Evolutionary conservation across 2,329 filamentous ascomycete genomes (phyloP).

Genomic region (Epichloe aotearoae): DNA sequence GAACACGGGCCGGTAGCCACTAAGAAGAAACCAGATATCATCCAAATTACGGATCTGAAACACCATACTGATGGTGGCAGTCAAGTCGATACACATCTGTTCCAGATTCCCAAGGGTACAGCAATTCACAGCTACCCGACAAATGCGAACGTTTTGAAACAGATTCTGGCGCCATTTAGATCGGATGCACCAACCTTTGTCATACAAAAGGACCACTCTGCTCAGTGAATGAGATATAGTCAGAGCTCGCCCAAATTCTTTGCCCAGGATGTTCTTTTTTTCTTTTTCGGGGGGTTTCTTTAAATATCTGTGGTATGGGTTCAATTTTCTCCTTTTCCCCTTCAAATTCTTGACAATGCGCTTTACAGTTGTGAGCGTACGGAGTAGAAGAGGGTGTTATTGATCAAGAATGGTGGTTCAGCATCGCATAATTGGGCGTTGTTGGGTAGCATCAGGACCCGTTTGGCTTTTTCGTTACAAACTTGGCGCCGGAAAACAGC

Average conservation of each 20-base stretch:
- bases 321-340: background rate
- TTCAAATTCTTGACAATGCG: background rate
- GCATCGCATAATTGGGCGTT: background rate
- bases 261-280: background rate
- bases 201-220: background rate
- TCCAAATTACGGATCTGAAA: conserved; percentile 9
- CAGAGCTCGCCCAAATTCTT: background rate
- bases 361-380: background rate
- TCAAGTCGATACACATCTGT: background rate
- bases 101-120: background rate
- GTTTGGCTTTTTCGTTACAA: background rate
- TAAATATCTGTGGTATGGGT: background rate
- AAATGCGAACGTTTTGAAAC: conserved; percentile 8
- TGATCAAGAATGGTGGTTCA: background rate
- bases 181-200: background rate
- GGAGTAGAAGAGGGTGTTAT: background rate
- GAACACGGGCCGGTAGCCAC: background rate
- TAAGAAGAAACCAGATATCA: conserved; percentile 9
- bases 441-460: conserved; percentile 2
- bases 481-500: conserved; percentile 1
- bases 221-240: background rate
- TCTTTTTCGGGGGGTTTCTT: background rate
- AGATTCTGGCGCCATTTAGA: conserved; percentile 5
- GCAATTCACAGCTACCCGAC: conserved; percentile 12
- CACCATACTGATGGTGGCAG: background rate